Evolutionary conservation across 768 basidiomycete genomes (phyloP), one percentile per base, ranked within the genome.

Genomic region (Collybia nuda): DNA sequence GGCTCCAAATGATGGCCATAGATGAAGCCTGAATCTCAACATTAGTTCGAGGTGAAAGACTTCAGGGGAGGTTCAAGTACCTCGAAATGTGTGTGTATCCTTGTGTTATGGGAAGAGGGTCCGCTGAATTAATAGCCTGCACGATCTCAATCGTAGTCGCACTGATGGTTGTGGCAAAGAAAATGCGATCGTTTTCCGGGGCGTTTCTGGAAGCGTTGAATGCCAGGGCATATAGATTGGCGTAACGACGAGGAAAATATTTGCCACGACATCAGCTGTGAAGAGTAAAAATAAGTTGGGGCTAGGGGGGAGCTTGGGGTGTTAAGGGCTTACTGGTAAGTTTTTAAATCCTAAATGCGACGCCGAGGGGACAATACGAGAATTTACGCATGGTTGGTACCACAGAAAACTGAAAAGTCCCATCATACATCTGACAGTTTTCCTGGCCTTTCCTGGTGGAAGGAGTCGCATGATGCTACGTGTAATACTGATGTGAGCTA

Each of bases 401-500:
- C 40, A 51, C 12, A 26, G 48, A 32, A 54, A 21, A 21, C 53
- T 39, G 41, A 56, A 56, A 28, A 40, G 18, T 29, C 47, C 38
- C 11, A 40, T 38, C 24, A 51, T 18, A 17, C 9, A 41, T 9
- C 42, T 32, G 29, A 52, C 40, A 24, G 52, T 36, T 18, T 26
- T 48, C 24, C 53, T 52, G 18, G 48, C 44, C n/a, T 46, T 14
- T 38, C 48, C 51, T 15, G 22, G 21, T 1, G 54, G 58, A 5
- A 58, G 32, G 8, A 62, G 45, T 23, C 56, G 54, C 7, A 56
- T 44, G 26, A 62, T 53, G 18, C 56, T 58, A 44, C 55, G 60
- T 21, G 53, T 55, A 18, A 62, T 57, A 24, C 58, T 60, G 22
- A 62, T 60, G 41, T 58, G 45, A 6, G 54, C 54, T 18, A 58